Percentiles rank a stretch among this genome's conserved stretches.
These are phyloP conservation scores for Blastocystis sp. DNA, from an alignment of 352 stramenopile genomes.

Conservation along the genomic window DNA sequence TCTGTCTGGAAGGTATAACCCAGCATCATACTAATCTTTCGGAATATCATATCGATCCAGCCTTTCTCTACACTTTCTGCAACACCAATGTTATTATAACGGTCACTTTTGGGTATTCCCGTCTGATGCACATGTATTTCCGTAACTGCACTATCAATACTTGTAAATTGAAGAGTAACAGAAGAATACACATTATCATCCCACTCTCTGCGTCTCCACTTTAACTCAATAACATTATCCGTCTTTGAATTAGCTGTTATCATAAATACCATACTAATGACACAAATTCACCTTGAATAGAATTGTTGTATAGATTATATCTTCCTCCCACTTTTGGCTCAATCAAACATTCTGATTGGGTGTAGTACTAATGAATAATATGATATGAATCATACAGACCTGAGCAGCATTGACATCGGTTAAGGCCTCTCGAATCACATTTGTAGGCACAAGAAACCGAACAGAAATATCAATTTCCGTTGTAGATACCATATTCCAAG, in stretches of 20 bases:
- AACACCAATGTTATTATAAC: conserved; percentile 43
- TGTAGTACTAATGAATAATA: conserved; percentile 28
- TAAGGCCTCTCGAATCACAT: conserved; percentile 23
- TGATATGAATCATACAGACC: not conserved
- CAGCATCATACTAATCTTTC: conserved; percentile 52
- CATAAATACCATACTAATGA: not conserved
- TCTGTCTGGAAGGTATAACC: conserved; percentile 44
- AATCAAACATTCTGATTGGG: conserved; percentile 29
- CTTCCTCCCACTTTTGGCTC: not conserved
- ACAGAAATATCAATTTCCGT: not conserved
- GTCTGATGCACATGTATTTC: conserved; percentile 42
- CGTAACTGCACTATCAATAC: conserved; percentile 34
- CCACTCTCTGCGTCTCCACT: conserved; percentile 58
- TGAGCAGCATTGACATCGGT: conserved; percentile 27
- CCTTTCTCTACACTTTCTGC: conserved; percentile 14
- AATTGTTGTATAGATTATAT: conserved; percentile 9
- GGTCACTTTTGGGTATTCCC: conserved; percentile 46
- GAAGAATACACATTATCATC: conserved; percentile 44
- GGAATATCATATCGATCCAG: conserved; percentile 59
- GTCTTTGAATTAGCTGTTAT: not conserved
- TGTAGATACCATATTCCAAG: not conserved
- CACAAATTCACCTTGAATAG: conserved; percentile 20
- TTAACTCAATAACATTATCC: conserved; percentile 27
- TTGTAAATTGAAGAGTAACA: not conserved
- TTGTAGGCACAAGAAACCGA: conserved; percentile 18